These are phyloP conservation scores for Phytophthora parvispora DNA, from an alignment of 352 stramenopile species.

Conservation along the genomic window DNA sequence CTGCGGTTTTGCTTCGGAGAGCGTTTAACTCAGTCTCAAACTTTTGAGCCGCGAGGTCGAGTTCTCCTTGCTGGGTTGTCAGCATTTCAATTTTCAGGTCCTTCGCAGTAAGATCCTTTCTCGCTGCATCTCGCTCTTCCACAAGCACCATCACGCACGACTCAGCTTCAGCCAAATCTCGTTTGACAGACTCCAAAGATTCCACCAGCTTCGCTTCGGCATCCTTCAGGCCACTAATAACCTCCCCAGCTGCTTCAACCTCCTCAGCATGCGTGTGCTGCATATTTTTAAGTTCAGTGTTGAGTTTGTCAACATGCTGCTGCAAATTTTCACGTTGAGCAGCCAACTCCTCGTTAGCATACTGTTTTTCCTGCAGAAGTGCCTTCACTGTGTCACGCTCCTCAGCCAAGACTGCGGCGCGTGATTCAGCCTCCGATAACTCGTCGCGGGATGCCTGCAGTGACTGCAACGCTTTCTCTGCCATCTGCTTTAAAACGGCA, in stretches of 20 bases:
- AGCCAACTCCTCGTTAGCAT: constrained; percentile 16
- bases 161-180: constrained; percentile 40
- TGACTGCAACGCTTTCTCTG: constrained; percentile 43
- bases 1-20: constrained; percentile 27
- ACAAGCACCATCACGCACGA: constrained; percentile 41
- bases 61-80: constrained; percentile 40
- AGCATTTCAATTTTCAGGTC: constrained; percentile 52
- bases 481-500: constrained; percentile 39
- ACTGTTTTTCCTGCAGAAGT: constrained; percentile 25
- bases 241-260: constrained; percentile 14
- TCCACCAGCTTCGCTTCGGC: constrained; percentile 16
- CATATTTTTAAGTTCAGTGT: constrained; percentile 16
- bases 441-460: constrained; percentile 32
- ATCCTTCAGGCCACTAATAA: constrained; percentile 24
- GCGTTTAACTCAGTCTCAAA: constrained; percentile 35
- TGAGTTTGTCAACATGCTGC: constrained; percentile 32
- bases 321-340: constrained; percentile 25
- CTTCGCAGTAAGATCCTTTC: constrained; percentile 35
- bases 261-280: constrained; percentile 20
- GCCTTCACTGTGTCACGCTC: constrained; percentile 32
- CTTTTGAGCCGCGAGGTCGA: constrained; percentile 33
- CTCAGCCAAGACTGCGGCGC: constrained; percentile 21
- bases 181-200: constrained; percentile 23
- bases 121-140: constrained; percentile 40
- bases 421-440: constrained; percentile 29